Conservation (phyloP, 805 yeast species). For the Sugiyamaella floridensis region DNA sequence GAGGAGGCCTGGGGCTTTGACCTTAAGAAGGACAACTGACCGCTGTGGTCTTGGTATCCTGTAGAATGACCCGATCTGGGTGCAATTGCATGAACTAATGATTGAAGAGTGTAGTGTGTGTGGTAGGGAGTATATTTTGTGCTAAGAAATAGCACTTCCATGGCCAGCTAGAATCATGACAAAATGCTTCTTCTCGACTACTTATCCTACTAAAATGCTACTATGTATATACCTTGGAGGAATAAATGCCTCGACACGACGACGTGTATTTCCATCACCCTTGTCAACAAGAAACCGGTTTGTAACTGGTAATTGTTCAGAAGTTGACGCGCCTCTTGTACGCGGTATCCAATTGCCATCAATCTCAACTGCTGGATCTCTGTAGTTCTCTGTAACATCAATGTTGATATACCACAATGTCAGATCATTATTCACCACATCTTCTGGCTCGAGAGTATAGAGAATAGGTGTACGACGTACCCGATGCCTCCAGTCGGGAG, state of each 20-base stretch:
- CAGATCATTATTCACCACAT: not conserved
- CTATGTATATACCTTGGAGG: no score
- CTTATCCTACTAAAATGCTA: no score
- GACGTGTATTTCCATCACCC: not conserved
- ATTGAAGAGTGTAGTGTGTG: not conserved
- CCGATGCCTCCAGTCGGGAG: constrained; percentile 11
- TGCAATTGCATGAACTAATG: not conserved
- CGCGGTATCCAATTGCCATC: not conserved
- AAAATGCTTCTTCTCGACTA: no score
- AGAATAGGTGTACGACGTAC: constrained; percentile 14
- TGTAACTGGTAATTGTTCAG: not conserved
- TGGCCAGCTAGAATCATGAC: no score
- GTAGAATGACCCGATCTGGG: not conserved
- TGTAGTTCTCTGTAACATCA: constrained; percentile 12
- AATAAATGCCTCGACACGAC: not conserved
- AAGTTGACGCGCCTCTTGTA: not conserved
- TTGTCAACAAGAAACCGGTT: not conserved
- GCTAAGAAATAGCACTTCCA: no score
- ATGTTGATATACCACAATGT: constrained; percentile 11
- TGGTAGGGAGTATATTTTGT: no score
- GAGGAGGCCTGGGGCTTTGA: constrained; percentile 52
- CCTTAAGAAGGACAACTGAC: constrained; percentile 11
- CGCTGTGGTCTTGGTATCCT: not conserved
- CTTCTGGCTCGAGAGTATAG: constrained; percentile 4
- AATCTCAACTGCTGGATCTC: not conserved